Evolutionary conservation across 345 rosid species (phyloP), one percentile per base, ranked within the genome.

Genomic region (Gossypium ekmanianum): DNA sequence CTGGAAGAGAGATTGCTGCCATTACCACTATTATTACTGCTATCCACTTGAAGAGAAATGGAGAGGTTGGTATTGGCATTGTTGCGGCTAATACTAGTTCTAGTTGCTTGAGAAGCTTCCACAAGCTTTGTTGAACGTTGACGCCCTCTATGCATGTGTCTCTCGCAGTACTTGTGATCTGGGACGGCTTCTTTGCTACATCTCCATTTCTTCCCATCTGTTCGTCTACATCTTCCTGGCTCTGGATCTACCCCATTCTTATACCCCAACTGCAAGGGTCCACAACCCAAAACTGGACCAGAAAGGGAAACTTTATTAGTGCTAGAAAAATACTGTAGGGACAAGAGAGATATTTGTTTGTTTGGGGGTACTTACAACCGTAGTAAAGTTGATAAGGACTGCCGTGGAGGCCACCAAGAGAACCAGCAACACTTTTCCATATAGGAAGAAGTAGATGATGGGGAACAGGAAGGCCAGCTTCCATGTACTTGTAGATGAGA

Each of bases 121-220:
- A 77, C 84, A 17, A 79, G 86, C 86, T 87, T 87, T 84, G 84
- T 84, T 79, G 86, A 81, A 79, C 89, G 86, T 48, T 76, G 86
- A 9, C 87, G 85, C 9, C 89, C 88, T 50, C 91, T 75, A 47
- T 86, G 86, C 61, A 86, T 75, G 64, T 88, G 91, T 73, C 71
- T 79, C 75, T 84, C 83, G 22, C 91, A 88, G 78, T 86, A 88
- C 75, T 86, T 88, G 68, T 83, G 83, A 41, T 83, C 72, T 0
- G 80, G 81, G 2, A 84, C 71, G 7, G 84, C 85, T 47, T 84
- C 88, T 64, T 77, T 86, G 79, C 88, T 79, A 20, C 91, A 88
- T 61, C 89, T 81, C 91, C 89, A 86, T 80, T 86, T 88, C 72
- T 86, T 88, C 55, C 91, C 89, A 62, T 86, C 88, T 10, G 91